Conservation (phyloP, 805 yeast species). For the Isabelozyma pseudorhagii region DNA sequence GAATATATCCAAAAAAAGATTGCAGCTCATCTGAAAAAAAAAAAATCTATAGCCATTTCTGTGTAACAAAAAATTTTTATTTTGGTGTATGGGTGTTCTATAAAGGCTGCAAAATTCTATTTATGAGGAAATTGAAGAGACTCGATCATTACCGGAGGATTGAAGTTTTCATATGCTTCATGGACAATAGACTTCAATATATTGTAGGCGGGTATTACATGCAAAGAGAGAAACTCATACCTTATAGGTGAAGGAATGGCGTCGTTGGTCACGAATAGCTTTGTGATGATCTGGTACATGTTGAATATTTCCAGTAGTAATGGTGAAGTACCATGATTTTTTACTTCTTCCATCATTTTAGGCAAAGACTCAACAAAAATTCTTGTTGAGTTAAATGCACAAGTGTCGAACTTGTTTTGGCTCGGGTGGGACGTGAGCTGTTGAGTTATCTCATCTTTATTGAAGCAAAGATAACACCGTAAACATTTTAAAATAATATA, state of each 20-base stretch:
- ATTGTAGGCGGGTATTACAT: neutral
- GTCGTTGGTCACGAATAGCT: neutral
- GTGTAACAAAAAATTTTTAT: slow-evolving; percentile 7
- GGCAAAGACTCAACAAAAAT: neutral
- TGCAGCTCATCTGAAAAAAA: slow-evolving; percentile 20
- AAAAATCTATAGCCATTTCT: neutral
- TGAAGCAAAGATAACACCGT: slow-evolving; percentile 11
- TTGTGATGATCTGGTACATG: slow-evolving; percentile 1
- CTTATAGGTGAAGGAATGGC: neutral
- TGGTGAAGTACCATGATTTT: slow-evolving; percentile 1
- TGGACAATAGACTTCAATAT: neutral
- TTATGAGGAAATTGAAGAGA: neutral
- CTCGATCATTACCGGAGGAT: neutral
- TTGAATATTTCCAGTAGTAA: slow-evolving; percentile 2
- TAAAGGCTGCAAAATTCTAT: neutral
- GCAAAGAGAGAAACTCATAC: neutral
- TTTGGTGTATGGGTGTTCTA: slow-evolving; percentile 5
- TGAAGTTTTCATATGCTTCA: neutral
- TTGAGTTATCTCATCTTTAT: slow-evolving; percentile 4
- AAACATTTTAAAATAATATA: slow-evolving; percentile 4
- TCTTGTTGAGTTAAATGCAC: slow-evolving; percentile 6
- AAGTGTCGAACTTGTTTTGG: slow-evolving; percentile 7
- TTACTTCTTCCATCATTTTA: neutral
- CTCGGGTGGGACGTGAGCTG: slow-evolving; percentile 7
- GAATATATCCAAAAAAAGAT: neutral